Conservation (phyloP, 305 asterid species). For the Galium porrigens region DNA sequence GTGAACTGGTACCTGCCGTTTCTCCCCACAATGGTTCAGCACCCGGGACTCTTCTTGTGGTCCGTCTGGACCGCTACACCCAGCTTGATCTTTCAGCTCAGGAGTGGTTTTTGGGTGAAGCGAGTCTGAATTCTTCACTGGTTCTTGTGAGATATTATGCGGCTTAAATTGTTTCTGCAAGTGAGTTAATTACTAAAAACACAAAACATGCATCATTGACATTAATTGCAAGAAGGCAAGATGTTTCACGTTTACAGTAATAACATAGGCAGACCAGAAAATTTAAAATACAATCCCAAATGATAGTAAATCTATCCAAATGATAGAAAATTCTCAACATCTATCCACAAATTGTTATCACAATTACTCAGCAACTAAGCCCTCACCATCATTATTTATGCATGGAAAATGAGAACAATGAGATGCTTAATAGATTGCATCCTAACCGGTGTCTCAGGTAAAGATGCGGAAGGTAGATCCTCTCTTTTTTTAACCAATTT, state of each 20-base stretch:
- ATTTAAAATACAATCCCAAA: neutral
- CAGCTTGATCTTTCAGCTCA: slow-evolving; percentile 9
- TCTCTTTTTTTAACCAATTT: neutral
- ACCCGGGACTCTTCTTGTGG: slow-evolving; percentile 18
- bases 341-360: neutral
- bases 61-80: slow-evolving; percentile 13
- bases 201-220: no score
- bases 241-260: no score
- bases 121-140: slow-evolving; percentile 8
- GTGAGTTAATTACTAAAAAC: neutral
- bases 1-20: slow-evolving; percentile 34
- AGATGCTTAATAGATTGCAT: slow-evolving; percentile 6
- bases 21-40: slow-evolving; percentile 23
- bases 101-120: slow-evolving; percentile 11
- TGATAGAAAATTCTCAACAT: neutral
- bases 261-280: no score
- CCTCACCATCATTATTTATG: neutral
- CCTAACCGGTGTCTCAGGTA: neutral
- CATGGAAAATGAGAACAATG: neutral
- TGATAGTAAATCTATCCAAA: neutral
- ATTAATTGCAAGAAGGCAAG: no score
- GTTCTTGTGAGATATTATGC: slow-evolving; percentile 27
- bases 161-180: slow-evolving; percentile 70
- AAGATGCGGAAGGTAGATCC: neutral
- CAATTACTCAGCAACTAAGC: neutral